A percentile compares a stretch with the other conserved stretches of the same genome.
phyloP scores from a whole-genome alignment of 768 basidiomycete genomes.

The Suillus subluteus region DNA sequence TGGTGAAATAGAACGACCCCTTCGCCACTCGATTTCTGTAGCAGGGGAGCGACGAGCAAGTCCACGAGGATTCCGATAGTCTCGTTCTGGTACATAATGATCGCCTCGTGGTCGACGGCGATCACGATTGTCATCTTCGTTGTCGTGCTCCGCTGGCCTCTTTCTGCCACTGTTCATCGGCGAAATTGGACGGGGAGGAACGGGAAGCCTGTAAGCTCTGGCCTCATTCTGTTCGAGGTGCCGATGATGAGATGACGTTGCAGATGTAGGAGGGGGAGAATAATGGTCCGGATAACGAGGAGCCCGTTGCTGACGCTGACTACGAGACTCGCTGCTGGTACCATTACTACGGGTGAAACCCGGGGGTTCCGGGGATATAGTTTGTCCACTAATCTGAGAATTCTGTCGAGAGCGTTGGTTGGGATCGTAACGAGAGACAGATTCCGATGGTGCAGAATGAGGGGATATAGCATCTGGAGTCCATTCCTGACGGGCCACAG shows the following conservation, averaged over 20 bases:
- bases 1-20: neutral
- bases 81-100: constrained; percentile 18
- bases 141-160: constrained; percentile 23
- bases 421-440: constrained; percentile 11
- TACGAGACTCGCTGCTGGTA: constrained; percentile 16
- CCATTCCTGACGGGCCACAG: constrained; percentile 14
- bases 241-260: neutral
- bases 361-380: constrained; percentile 16
- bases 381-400: neutral
- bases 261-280: constrained; percentile 15
- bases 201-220: constrained; percentile 7
- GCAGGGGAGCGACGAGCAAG: neutral
- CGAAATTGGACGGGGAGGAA: constrained; percentile 17
- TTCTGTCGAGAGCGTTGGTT: neutral
- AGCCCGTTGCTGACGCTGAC: constrained; percentile 10
- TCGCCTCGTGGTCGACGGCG: constrained; percentile 29
- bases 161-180: constrained; percentile 20
- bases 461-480: constrained; percentile 8
- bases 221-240: neutral
- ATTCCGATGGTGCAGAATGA: constrained; percentile 13
- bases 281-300: constrained; percentile 15
- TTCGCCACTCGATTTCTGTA: constrained; percentile 21
- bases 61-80: constrained; percentile 11
- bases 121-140: constrained; percentile 26
- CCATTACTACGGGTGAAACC: constrained; percentile 12